Evolutionary conservation across 2,329 filamentous ascomycete genomes (phyloP), one percentile per base, ranked within the genome.

Genomic region (Hortaea werneckii): DNA sequence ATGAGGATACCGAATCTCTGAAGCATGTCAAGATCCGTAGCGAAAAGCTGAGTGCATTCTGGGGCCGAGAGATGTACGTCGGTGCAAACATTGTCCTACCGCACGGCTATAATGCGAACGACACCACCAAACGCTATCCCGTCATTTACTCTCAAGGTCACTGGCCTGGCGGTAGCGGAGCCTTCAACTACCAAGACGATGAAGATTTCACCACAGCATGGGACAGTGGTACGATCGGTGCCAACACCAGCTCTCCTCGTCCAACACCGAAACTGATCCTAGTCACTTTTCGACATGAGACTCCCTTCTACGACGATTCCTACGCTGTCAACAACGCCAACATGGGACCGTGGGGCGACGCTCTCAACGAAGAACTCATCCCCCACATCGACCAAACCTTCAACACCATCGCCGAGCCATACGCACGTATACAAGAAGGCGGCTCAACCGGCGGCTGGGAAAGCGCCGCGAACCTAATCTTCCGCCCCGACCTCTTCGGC

Each of bases 321-420:
- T 67, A 67, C 44, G 64, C 59, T 0, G 64, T 66, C 37, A 67
- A 67, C 43, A 65, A 62, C 0, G 63, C 64, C 2, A 67, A 67
- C 40, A 52, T 67, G 5, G 65, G 65, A 3, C 65, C 65, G 3
- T 67, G 62, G 35, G 65, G 65, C 7, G 64, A 66, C 26, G 64
- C 64, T 1, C 59, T 67, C 52, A 67, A 67, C 48, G 63, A 67
- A n/a, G 65, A 67, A 42, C 54, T 67, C 2, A 58, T 67, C 5
- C 63, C 65, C 0, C 44, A 58, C 29, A 49, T 67, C 26, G 64
- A 67, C 30, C 42, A 49, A 7, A 55, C 39, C 1, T 67, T 65
- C 58, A 58, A 62, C 46, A 66, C 62, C 0, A 65, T 67, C 32
- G 52, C 54, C 6, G 54, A 56, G 11, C 63, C 65, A 0, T 65